Evolutionary conservation across 1,284 basidiomycete species (phyloP).

Genomic region (Leucoagaricus sp.): DNA sequence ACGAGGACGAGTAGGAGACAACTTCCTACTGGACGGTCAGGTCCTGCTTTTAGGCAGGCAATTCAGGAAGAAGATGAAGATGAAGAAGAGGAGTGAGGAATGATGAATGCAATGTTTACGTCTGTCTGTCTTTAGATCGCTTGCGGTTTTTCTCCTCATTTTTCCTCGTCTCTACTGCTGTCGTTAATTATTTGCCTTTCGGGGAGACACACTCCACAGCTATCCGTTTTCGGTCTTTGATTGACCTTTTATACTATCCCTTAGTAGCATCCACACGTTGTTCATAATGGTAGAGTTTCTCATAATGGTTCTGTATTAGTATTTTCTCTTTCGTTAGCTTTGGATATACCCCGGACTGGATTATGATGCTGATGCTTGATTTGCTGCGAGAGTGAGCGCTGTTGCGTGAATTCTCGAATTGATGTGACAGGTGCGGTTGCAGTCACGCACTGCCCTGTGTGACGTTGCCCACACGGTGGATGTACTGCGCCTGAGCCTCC

Average conservation of each 20-base stretch:
- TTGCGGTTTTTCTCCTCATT: background rate
- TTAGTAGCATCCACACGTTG: background rate
- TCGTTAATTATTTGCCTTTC: background rate
- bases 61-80: conserved; percentile 81
- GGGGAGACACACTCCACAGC: background rate
- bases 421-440: conserved; percentile 10
- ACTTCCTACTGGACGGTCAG: conserved; percentile 60
- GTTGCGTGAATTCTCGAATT: background rate
- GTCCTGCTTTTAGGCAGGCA: conserved; percentile 61
- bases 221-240: conserved; percentile 5
- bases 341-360: conserved; percentile 10
- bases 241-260: background rate
- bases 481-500: conserved; percentile 13
- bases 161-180: background rate
- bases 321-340: background rate
- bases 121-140: background rate
- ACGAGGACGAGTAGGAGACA: conserved; percentile 60
- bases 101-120: background rate
- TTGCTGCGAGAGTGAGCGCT: background rate
- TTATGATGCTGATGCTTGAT: background rate
- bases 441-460: conserved; percentile 9
- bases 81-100: conserved; percentile 48
- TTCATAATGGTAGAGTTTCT: conserved; percentile 1
- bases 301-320: conserved; percentile 12
- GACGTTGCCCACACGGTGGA: conserved; percentile 7